These are phyloP conservation scores for Iberis pinnata DNA, from an alignment of 345 rosid genomes.

Conservation along the genomic window DNA sequence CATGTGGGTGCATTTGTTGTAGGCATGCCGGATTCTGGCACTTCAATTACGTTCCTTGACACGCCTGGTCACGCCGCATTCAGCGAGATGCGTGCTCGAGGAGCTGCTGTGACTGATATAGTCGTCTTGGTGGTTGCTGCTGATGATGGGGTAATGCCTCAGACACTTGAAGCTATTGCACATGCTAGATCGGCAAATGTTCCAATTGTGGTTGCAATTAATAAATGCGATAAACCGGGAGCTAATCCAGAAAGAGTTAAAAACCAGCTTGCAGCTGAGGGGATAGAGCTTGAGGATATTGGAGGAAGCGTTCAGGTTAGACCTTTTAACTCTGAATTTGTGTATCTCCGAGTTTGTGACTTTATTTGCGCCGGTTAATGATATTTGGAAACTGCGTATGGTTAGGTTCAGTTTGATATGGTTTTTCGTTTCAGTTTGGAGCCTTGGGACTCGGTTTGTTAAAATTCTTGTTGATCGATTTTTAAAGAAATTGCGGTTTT, in stretches of 20 bases:
- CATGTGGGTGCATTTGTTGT: constrained; percentile 92
- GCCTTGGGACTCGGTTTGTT: no score
- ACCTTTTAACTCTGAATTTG: not conserved
- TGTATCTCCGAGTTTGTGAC: not conserved
- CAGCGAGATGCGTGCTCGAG: constrained; percentile 94
- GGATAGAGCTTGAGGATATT: constrained; percentile 78
- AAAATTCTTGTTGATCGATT: no score
- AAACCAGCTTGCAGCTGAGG: constrained; percentile 78
- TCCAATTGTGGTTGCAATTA: constrained; percentile 82
- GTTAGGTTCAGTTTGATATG: no score
- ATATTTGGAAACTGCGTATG: not conserved
- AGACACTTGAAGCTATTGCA: constrained; percentile 82
- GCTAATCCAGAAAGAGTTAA: constrained; percentile 78
- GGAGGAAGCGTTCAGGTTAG: constrained; percentile 73
- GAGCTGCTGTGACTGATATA: constrained; percentile 90
- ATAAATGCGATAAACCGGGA: constrained; percentile 86
- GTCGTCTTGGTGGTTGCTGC: constrained; percentile 96
- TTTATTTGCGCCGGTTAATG: not conserved
- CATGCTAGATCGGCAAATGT: constrained; percentile 88
- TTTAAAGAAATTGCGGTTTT: no score
- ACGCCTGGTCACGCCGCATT: constrained; percentile 97
- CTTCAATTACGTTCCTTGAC: constrained; percentile 86
- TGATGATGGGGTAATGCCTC: constrained; percentile 98
- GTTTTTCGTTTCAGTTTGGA: no score
- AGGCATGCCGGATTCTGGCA: constrained; percentile 67